Base-by-base conservation (phyloP, 306 rosid species). In the Lablab purpureus region DNA sequence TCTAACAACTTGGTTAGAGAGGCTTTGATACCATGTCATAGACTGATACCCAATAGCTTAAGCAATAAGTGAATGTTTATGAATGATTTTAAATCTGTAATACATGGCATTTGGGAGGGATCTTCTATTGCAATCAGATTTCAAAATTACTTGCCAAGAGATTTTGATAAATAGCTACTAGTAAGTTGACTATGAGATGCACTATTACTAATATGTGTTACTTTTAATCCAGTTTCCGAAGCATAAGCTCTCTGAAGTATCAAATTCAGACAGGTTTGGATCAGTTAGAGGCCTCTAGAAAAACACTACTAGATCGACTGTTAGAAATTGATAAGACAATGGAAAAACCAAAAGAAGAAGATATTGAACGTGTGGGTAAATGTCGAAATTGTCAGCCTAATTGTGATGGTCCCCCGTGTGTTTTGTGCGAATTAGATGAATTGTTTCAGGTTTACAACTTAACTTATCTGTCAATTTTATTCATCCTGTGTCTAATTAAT, bases 241-340 rank as follows among this genome's bases (percentile, higher is more conserved):
- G 93, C 88, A 86, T 90, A 87, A 81, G 73, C 82, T 81, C 90
- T 76, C 80, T 93, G 40, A 91, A 90, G 84, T 89, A 92, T 91
- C 94, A 95, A 62, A 88, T 95, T 74, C 99, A 91, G 88, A 95
- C 88, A 76, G 90, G 89, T 71, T 84, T 92, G 92, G 99, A 95
- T 86, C 91, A 76, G 81, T 78, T 95, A 83, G 94, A 84, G 85
- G 85, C 91, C 80, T 90, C 97, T 84, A 90, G 98, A 87, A 87
- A 85, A 81, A 85, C 60, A 59, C 79, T 95, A 62, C 83, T 95
- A 76, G 96, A 89, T 87, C 97, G 96, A 76, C 85, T 93, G 75
- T 58, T 91, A 73, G 99, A 87, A 84, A 84, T 93, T 78, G 96
- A 95, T 58, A 85, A 78, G 77, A 95, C 94, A 0, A 92, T 95